Evolutionary conservation across 2,329 filamentous ascomycete species (phyloP), one percentile per base, ranked within the genome.

Genomic region (Gnomoniopsis smithogilvyi): DNA sequence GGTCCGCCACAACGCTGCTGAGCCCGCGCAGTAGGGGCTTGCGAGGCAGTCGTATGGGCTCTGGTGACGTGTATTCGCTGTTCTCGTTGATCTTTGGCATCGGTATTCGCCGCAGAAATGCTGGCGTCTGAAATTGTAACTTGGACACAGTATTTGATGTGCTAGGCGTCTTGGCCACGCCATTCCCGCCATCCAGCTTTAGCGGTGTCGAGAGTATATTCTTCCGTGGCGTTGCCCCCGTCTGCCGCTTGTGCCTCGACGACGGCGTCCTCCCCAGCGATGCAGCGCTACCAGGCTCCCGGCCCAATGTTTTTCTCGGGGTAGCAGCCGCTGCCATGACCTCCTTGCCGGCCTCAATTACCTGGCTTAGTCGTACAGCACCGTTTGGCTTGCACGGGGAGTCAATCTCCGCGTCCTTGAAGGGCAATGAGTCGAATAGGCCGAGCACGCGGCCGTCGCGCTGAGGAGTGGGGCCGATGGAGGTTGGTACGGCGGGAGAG

Each of bases 401-500:
- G 15, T 60, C 60, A 46, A 62, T 81, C 34, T 75, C 75, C 24
- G 78, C 71, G 22, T 78, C 77, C 46, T 77, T 76, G 58, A 82
- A 78, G 26, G 78, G 75, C 8, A 92, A 74, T 12, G 89, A 74
- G 68, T 94, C 91, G 69, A 95, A 95, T 19, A 95, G 74, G 4
- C 91, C 90, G 2, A 95, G 78, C 1, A 92, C 87, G 21, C 84
- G 84, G 30, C 91, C 91, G 69, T 94, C 89, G 62, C 86, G 85
- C 67, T 94, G 91, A 3, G 91, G 91, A 14, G 91, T 95, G 1
- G 91, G 91, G 2, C 89, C 90, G 62, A 95, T 82, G 1, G 80
- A 82, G 6, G 83, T 85, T 2, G 84, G 83, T 12, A 80, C 77
- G 0, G 73, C 73, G 1, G 85, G 83, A 58, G 83, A 85, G 54